Evolutionary conservation across 257 asterid species (phyloP), one percentile per base, ranked within the genome.

Genomic region (Fraxinus quadrangulata): DNA sequence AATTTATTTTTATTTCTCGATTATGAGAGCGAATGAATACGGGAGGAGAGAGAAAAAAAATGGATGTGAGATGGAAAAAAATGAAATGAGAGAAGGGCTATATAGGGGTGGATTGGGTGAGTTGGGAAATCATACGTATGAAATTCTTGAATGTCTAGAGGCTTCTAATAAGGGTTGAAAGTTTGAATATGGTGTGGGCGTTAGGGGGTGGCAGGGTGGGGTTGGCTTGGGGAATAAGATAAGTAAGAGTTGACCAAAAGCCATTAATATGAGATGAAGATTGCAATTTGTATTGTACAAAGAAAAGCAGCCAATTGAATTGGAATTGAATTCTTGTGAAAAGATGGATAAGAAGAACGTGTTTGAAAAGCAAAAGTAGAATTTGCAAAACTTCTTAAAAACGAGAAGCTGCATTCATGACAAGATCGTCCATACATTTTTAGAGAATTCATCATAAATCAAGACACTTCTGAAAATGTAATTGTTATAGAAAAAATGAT

Each of bases 191-290:
- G 19, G 51, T 5, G 47, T 6, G 11, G 42, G 42, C 0, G 45
- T 39, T 39, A 4, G 45, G 45, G 12, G 2, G 42, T 1, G 12
- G 42, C 26, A 56, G 26, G 4, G 51, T 3, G 11, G 59, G 19
- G 8, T 37, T 61, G 42, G 75, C 85, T 87, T 84, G 90, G 71
- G 83, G 80, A 83, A 78, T 39, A 84, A 80, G 85, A 66, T 74
- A 23, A 70, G 39, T 4, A 36, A 73, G 79, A 40, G 86, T 81
- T 85, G 90, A 88, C 88, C 80, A 33, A 8, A 73, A 72, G 78
- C 72, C 51, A 1, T 47, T 8, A 23, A 39, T 71, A 66, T 74
- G 81, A 78, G 81, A 8, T 84, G 83, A 83, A 77, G 80, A 81
- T 75, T 26, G 74, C 77, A 37, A 34, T 74, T 72, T 34, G 68